These are phyloP conservation scores for Triticum dicoccoides DNA, from an alignment of 176 grass and related monocot species.

Conservation along the genomic window DNA sequence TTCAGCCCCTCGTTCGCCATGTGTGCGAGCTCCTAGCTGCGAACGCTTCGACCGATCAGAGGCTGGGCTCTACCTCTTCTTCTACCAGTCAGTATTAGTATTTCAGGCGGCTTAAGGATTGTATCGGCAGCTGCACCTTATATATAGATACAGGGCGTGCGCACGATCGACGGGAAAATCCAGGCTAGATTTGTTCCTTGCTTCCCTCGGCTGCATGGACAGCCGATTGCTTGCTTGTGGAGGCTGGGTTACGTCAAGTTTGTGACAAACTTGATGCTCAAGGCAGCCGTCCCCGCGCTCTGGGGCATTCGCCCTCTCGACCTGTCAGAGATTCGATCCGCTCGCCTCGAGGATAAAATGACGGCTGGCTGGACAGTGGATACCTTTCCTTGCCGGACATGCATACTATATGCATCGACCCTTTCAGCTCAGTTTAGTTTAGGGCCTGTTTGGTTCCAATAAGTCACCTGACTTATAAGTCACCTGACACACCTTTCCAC, in stretches of 20 bases:
- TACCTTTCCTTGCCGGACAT: conserved; percentile 22
- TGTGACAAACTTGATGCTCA: conserved; percentile 61
- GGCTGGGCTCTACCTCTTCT: not conserved
- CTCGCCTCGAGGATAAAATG: conserved; percentile 9
- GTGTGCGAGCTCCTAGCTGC: not conserved
- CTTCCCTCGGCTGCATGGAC: conserved; percentile 41
- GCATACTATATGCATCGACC: not conserved
- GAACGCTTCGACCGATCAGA: not conserved
- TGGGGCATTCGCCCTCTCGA: not conserved
- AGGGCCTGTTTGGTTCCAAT: not conserved
- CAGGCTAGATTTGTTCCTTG: conserved; percentile 58
- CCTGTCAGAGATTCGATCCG: conserved; percentile 26
- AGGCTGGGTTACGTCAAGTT: conserved; percentile 19
- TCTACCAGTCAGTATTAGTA: not conserved
- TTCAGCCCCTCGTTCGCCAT: conserved; percentile 64
- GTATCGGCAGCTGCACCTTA: not conserved
- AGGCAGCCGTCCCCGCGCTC: conserved; percentile 22
- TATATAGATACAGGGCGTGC: conserved; percentile 43
- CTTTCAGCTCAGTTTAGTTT: conserved; percentile 7
- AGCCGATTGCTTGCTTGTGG: conserved; percentile 15
- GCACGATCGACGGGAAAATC: not conserved
- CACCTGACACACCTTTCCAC: no score
- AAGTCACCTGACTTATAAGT: no score
- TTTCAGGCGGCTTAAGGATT: not conserved
- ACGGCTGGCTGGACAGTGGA: conserved; percentile 23